These are phyloP conservation scores for Ophiostoma montium DNA, from an alignment of 2,329 filamentous ascomycete genomes.

Conservation along the genomic window DNA sequence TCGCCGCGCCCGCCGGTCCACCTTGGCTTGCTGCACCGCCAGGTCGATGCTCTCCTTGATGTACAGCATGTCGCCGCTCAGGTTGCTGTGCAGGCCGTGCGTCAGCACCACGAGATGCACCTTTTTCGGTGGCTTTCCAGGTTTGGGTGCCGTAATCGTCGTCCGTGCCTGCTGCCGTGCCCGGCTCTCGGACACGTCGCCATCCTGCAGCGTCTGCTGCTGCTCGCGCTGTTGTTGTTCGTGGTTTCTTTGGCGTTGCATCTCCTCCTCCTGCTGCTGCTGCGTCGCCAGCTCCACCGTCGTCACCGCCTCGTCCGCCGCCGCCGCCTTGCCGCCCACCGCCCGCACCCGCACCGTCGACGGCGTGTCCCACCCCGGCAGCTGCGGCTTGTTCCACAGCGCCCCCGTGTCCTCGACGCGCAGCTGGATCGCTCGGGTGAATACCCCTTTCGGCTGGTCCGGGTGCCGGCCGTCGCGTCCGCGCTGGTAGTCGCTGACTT, in stretches of 20 bases:
- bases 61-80: slow-evolving; percentile 92
- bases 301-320: background rate
- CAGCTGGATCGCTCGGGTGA: slow-evolving; percentile 64
- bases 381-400: slow-evolving; percentile 80
- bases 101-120: slow-evolving; percentile 86
- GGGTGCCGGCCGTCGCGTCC: slow-evolving; percentile 44
- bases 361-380: slow-evolving; percentile 29
- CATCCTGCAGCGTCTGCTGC: slow-evolving; percentile 2
- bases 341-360: slow-evolving; percentile 6
- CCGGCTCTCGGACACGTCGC: slow-evolving; percentile 9
- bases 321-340: background rate
- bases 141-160: background rate
- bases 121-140: slow-evolving; percentile 48
- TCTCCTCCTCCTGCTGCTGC: slow-evolving; percentile 1
- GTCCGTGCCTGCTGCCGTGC: slow-evolving; percentile 6
- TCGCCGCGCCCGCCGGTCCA: slow-evolving; percentile 50
- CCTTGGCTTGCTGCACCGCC: slow-evolving; percentile 58
- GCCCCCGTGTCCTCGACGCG: slow-evolving; percentile 77
- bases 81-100: slow-evolving; percentile 89
- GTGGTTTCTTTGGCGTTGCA: slow-evolving; percentile 10
- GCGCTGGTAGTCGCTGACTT: slow-evolving; percentile 63
- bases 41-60: slow-evolving; percentile 94
- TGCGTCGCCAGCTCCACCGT: background rate
- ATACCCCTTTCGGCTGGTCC: slow-evolving; percentile 60
- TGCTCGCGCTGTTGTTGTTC: slow-evolving; percentile 1